phyloP scores from a whole-genome alignment of 1,284 basidiomycete species.

The Gomphus bonarii region DNA sequence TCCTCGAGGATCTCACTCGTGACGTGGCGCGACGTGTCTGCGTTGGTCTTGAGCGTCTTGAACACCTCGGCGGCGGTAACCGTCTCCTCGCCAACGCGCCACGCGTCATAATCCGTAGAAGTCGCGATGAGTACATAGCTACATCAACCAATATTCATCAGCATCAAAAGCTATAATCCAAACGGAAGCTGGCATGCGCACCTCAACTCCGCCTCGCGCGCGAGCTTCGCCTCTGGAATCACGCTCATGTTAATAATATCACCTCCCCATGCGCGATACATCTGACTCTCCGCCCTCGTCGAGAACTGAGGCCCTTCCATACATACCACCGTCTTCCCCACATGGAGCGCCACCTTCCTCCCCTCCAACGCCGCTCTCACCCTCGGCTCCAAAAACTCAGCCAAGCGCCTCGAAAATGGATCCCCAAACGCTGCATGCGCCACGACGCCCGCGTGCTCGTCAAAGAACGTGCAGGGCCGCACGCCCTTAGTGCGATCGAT shows the following conservation, averaged over 20 bases:
- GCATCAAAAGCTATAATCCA: not conserved
- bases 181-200: conserved; percentile 24
- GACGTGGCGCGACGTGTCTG: conserved; percentile 69
- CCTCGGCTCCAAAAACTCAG: conserved; percentile 57
- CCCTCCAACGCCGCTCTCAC: conserved; percentile 58
- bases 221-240: conserved; percentile 92
- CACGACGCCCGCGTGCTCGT: conserved; percentile 62
- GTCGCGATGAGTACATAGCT: conserved; percentile 90
- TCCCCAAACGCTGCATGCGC: conserved; percentile 94
- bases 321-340: conserved; percentile 80
- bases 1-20: conserved; percentile 72
- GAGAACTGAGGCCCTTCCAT: conserved; percentile 98
- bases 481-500: conserved; percentile 96
- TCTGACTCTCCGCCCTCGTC: conserved; percentile 88
- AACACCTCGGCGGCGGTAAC: conserved; percentile 88
- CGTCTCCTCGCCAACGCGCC: conserved; percentile 69
- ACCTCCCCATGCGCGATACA: conserved; percentile 91
- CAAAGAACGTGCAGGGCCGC: conserved; percentile 81
- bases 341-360: conserved; percentile 55
- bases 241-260: conserved; percentile 97
- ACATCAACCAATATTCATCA: not conserved
- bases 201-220: conserved; percentile 91
- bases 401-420: conserved; percentile 65
- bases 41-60: conserved; percentile 81
- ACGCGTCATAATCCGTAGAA: conserved; percentile 85